phyloP scores from a whole-genome alignment of 495 filamentous ascomycete genomes.

The Letharia columbiana region DNA sequence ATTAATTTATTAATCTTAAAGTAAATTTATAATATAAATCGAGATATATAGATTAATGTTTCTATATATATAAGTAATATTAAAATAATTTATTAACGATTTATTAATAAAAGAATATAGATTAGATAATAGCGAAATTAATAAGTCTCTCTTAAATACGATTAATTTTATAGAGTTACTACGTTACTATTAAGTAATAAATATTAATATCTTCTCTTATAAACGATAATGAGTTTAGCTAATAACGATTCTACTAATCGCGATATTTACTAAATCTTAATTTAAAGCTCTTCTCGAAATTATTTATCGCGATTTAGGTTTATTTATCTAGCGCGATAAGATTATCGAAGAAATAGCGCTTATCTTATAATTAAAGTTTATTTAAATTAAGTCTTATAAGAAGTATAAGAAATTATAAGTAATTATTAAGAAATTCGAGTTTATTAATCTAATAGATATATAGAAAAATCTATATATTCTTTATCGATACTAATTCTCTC shows the following conservation, averaged over 20 bases:
- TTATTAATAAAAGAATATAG: conserved; percentile 8
- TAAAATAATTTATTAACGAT: too few relatives aligned
- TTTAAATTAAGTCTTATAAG: conserved; percentile 10
- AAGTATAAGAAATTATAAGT: conserved; percentile 10
- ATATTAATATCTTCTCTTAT: conserved; percentile 16
- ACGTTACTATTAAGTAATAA: conserved; percentile 11
- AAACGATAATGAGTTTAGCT: conserved; percentile 16
- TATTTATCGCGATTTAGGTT: conserved; percentile 12
- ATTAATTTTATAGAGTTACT: conserved; percentile 11
- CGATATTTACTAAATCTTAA: conserved; percentile 8
- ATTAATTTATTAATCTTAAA: too few relatives aligned
- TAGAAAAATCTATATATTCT: conserved; percentile 18
- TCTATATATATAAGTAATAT: too few relatives aligned
- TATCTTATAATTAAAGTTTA: conserved; percentile 4
- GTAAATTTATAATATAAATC: too few relatives aligned
- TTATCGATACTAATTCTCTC: conserved; percentile 12
- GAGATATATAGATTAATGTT: too few relatives aligned
- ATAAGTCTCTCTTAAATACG: conserved; percentile 15
- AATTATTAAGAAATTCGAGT: neutral
- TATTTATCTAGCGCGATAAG: conserved; percentile 14
- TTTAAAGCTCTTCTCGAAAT: conserved; percentile 6
- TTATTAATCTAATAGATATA: neutral
- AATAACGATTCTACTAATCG: conserved; percentile 14
- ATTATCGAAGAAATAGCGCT: conserved; percentile 6
- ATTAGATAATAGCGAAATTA: conserved; percentile 8